Evolutionary conservation across 495 filamentous ascomycete species (phyloP).

Genomic region (Penicillium roqueforti): DNA sequence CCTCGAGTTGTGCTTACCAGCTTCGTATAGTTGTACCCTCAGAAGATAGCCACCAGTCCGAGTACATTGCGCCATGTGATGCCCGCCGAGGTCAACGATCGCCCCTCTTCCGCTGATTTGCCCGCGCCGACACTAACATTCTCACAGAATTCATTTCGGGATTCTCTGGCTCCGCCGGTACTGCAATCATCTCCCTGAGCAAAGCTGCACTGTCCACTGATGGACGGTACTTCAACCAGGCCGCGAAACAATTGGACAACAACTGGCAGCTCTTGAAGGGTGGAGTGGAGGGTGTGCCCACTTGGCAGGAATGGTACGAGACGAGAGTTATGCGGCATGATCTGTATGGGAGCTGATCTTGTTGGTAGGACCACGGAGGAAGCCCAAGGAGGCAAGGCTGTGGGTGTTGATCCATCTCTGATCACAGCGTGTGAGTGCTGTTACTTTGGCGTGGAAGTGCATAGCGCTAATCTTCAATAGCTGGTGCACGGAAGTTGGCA

Average conservation of each 20-base stretch:
- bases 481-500: slow-evolving; percentile 77
- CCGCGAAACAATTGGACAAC: slow-evolving; percentile 80
- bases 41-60: slow-evolving; percentile 95
- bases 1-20: slow-evolving; percentile 14
- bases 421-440: slow-evolving; percentile 64
- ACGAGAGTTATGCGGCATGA: slow-evolving; percentile 1
- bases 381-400: slow-evolving; percentile 75
- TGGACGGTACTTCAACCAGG: slow-evolving; percentile 98
- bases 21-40: slow-evolving; percentile 78
- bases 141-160: slow-evolving; percentile 75
- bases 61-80: slow-evolving; percentile 95
- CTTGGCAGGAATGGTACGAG: slow-evolving; percentile 91
- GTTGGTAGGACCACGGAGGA: slow-evolving; percentile 66
- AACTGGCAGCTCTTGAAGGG: slow-evolving; percentile 95
- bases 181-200: slow-evolving; percentile 78
- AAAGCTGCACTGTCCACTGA: slow-evolving; percentile 93
- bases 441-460: not conserved
- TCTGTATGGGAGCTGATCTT: slow-evolving; percentile 20
- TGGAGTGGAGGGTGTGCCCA: slow-evolving; percentile 87
- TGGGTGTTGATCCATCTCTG: slow-evolving; percentile 88
- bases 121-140: slow-evolving; percentile 13
- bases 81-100: slow-evolving; percentile 67
- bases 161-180: slow-evolving; percentile 94
- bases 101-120: not conserved
- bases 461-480: slow-evolving; percentile 30